Base-by-base conservation (phyloP, 2,329 filamentous ascomycete genomes). In the Cladophialophora carrionii region DNA sequence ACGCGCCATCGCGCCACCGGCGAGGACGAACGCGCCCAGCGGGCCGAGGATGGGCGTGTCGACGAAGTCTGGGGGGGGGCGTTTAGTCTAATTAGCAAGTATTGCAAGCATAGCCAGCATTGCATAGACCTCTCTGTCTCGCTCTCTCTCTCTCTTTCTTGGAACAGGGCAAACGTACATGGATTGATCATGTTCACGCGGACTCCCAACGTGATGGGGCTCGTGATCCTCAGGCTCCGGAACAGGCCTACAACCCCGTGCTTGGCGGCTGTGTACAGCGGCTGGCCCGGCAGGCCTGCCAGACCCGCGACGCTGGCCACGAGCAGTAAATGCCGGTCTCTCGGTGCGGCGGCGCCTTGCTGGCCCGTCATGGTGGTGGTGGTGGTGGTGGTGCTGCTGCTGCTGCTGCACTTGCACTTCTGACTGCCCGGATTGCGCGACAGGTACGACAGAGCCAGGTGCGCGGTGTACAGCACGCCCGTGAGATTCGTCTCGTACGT, bases 241-340 rank as follows among this genome's bases (percentile, higher is more conserved):
- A 88, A 90, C 37, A 90, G 77, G 0, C 88, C 88, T 10, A 88
- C 79, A 0, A 90, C 82, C 22, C 82, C 88, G 75, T 90, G 88
- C 74, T 90, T 90, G 52, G 85, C 82, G 34, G 84, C 80, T 26
- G 81, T 80, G 74, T 90, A 90, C 63, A 86, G 81, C 6, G 78
- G 74, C 57, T 79, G 77, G 1, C 74, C 72, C 1, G 77, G 72
- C 24, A 82, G 75, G 2, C 78, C 78, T 0, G 68, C 68, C 4
- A 83, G 70, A 10, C 84, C 85, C 0, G 88, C 87, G 37, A 89
- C 77, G 9, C 86, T 88, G 46, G 87, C 85, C 53, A 90, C 76
- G 24, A 90, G 78, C 17, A 90, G 78, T 48, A 90, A 72, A 74
- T 87, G 86, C 37, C 86, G 78, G 73, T 89, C 87, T 32, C 81